Evolutionary conservation across 2,329 filamentous ascomycete genomes (phyloP).

Genomic region (Colletotrichum sp.): DNA sequence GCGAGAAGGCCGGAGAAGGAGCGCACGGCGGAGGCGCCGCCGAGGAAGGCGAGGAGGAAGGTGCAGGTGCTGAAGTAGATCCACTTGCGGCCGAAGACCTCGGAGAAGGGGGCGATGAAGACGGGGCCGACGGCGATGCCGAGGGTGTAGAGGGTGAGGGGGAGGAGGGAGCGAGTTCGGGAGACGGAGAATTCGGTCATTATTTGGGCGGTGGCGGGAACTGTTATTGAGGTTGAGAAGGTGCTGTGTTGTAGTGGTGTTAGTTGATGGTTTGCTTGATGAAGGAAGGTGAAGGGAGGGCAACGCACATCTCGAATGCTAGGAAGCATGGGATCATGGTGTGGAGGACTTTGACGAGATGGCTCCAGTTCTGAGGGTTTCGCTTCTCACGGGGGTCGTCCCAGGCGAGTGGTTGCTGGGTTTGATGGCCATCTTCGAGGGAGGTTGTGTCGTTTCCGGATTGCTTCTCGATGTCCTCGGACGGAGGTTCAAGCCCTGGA

Average conservation of each 20-base stretch:
- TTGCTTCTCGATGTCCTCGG: neutral
- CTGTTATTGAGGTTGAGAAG: constrained; percentile 20
- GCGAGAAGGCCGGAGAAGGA: constrained; percentile 73
- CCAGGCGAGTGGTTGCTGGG: neutral
- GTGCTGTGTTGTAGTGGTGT: neutral
- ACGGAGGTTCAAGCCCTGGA: neutral
- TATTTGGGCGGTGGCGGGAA: constrained; percentile 1
- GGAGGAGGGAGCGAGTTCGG: constrained; percentile 3
- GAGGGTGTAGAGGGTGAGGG: constrained; percentile 73
- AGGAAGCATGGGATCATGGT: constrained; percentile 20
- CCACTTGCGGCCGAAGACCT: constrained; percentile 67
- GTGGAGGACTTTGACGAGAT: neutral
- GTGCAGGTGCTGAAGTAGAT: constrained; percentile 74
- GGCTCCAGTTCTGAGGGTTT: constrained; percentile 22
- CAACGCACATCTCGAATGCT: constrained; percentile 17
- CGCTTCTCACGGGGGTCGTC: constrained; percentile 17
- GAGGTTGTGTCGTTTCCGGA: neutral
- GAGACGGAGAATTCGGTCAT: constrained; percentile 20
- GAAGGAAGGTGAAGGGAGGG: neutral
- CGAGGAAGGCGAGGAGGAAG: constrained; percentile 69
- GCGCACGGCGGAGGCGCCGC: constrained; percentile 65
- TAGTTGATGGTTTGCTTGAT: neutral
- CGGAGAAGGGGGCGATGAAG: constrained; percentile 79
- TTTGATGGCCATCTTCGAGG: neutral
- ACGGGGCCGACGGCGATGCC: constrained; percentile 77